These are phyloP conservation scores for Trypanosoma melophagium DNA, from an alignment of 208 protist species.

Conservation along the genomic window DNA sequence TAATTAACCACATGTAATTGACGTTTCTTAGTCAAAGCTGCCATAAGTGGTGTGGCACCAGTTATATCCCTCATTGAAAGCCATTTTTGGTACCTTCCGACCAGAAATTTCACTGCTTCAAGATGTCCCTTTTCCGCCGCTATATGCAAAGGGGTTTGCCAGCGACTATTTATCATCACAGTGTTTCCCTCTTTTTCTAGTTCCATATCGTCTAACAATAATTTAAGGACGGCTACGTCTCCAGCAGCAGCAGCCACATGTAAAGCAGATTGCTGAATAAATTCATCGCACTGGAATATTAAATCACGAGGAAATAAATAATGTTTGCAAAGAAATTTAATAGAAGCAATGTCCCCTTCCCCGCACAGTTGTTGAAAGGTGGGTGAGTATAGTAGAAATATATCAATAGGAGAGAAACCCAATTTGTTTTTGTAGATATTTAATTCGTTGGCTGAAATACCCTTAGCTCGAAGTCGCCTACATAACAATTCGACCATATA, in stretches of 20 bases:
- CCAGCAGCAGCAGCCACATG: conserved; percentile 48
- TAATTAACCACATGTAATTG: conserved; percentile 50
- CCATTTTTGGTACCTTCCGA: conserved; percentile 33
- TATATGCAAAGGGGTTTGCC: conserved; percentile 75
- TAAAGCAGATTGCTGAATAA: conserved; percentile 41
- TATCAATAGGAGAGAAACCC: conserved; percentile 48
- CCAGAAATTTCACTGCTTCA: conserved; percentile 46
- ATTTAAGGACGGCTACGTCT: conserved; percentile 51
- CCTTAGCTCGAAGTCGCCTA: conserved; percentile 36
- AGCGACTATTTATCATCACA: conserved; percentile 42
- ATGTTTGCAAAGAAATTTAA: conserved; percentile 61
- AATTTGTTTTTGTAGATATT: conserved; percentile 36
- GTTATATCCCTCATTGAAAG: conserved; percentile 47
- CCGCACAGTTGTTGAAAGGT: conserved; percentile 58
- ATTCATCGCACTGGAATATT: conserved; percentile 33
- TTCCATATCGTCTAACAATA: conserved; percentile 54
- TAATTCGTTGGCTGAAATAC: conserved; percentile 22
- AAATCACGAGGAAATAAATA: conserved; percentile 54
- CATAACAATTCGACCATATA: conserved; percentile 58
- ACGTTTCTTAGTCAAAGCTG: conserved; percentile 45
- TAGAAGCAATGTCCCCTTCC: conserved; percentile 46
- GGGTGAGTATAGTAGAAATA: conserved; percentile 63
- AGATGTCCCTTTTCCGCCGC: conserved; percentile 51
- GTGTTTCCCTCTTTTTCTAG: conserved; percentile 11
- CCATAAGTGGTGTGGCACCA: conserved; percentile 68